Evolutionary conservation across 768 basidiomycete genomes (phyloP).

Genomic region (Brasilioporus rufonigricans): DNA sequence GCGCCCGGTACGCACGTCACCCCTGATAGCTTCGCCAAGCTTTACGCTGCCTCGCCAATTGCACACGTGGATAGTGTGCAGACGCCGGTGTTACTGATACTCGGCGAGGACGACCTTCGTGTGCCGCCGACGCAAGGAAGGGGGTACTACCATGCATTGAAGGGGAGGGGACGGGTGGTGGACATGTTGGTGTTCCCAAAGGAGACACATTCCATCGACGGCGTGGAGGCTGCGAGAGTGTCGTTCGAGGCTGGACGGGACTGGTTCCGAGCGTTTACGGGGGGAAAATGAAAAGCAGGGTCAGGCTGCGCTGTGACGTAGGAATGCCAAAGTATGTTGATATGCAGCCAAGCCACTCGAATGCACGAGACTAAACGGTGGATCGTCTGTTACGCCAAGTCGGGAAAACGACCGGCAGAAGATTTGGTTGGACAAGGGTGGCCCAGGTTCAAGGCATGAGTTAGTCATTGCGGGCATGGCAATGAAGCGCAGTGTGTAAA

Average conservation of each 20-base stretch:
- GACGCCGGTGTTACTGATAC: constrained; percentile 52
- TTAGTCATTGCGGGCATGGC: too few species aligned
- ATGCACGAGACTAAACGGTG: too few species aligned
- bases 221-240: constrained; percentile 57
- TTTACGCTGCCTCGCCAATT: constrained; percentile 57
- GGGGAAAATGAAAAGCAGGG: neutral
- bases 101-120: constrained; percentile 60
- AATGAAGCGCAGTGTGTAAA: too few species aligned
- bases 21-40: constrained; percentile 40
- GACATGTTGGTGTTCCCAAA: constrained; percentile 62
- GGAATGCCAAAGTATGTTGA: too few species aligned
- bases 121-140: constrained; percentile 63
- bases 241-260: constrained; percentile 50
- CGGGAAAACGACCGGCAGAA: too few species aligned
- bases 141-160: constrained; percentile 65
- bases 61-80: constrained; percentile 47
- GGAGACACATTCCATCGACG: constrained; percentile 62
- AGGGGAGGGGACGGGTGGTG: constrained; percentile 41
- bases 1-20: constrained; percentile 39
- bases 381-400: too few species aligned
- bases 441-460: too few species aligned
- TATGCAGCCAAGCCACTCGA: too few species aligned
- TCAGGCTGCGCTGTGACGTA: too few species aligned
- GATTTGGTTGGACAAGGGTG: too few species aligned
- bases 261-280: constrained; percentile 41